Evolutionary conservation across 2,329 filamentous ascomycete genomes (phyloP), one percentile per base, ranked within the genome.

Genomic region (Apiospora saccharicola): DNA sequence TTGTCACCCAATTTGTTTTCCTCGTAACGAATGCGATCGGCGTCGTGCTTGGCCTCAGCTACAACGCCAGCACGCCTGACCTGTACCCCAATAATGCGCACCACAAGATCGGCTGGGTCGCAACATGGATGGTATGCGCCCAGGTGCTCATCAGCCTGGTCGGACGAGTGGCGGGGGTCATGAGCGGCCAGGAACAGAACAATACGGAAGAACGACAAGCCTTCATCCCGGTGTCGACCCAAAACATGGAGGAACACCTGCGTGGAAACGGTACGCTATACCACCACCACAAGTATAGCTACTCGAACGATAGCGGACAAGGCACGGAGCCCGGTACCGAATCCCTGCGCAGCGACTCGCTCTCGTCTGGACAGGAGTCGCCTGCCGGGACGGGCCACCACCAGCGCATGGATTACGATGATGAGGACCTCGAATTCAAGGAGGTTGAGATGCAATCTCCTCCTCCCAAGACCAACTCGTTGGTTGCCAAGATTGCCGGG

Each of bases 71-170:
- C 75, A 97, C 94, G 0, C 94, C 95, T 0, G 94, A 98, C 79
- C 85, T 98, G 30, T 98, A 98, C 80, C 91, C 91, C 44, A 92
- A 93, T 79, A 97, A 97, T 79, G 90, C 92, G n/a, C 95, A 98
- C 81, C 91, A 95, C 84, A 95, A 93, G 81, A 88, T 96, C 61
- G 95, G 95, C 71, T 98, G 96, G 96, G 86, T 94, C 57, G 87
- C 92, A 43, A 96, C 93, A 3, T 93, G 90, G 86, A 85, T 95
- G 4, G 86, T 93, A 14, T 87, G 86, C 70, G 90, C 88, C 0
- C 96, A 98, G 83, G 87, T 92, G 22, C 77, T 92, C 51, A 85
- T 97, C 79, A 89, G 90, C 68, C 80, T 94, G 71, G 83, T 94
- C 67, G 90, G 91, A 70, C 84, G 87, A 57, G 89, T 93, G 73